These are phyloP conservation scores for Cercospora canescens DNA, from an alignment of 2,329 filamentous ascomycete genomes.

Conservation along the genomic window DNA sequence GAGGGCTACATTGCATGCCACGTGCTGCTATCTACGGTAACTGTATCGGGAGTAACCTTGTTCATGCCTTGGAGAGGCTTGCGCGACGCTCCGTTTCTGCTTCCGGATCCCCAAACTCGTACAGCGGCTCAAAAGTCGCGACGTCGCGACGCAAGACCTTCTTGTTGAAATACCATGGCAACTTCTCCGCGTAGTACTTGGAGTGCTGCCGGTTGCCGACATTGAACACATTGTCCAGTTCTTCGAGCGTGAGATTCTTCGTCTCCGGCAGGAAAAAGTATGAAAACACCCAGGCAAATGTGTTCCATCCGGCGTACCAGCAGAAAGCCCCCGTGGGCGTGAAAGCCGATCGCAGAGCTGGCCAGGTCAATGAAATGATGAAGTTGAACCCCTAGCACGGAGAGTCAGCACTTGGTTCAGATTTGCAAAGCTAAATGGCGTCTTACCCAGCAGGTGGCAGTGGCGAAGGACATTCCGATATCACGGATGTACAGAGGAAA, in stretches of 20 bases:
- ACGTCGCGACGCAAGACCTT: constrained; percentile 25
- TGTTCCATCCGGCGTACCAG: constrained; percentile 55
- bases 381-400: constrained; percentile 29
- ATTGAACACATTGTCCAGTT: constrained; percentile 60
- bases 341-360: constrained; percentile 50
- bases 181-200: constrained; percentile 29
- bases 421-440: neutral
- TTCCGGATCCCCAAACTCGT: constrained; percentile 16
- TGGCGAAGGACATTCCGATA: constrained; percentile 45
- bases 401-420: neutral
- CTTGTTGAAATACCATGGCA: constrained; percentile 29
- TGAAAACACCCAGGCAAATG: constrained; percentile 27
- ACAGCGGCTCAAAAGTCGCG: constrained; percentile 22
- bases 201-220: constrained; percentile 28
- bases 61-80: neutral
- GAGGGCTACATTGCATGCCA: neutral
- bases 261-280: constrained; percentile 44
- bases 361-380: constrained; percentile 45
- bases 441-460: constrained; percentile 55
- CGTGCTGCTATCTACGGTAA: neutral
- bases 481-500: constrained; percentile 47
- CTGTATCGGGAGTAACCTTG: neutral
- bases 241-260: constrained; percentile 53
- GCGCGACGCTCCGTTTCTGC: constrained; percentile 11
- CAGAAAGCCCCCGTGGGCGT: constrained; percentile 54